Evolutionary conservation across 1,284 basidiomycete genomes (phyloP).

Genomic region (Apiotrichum sp.): DNA sequence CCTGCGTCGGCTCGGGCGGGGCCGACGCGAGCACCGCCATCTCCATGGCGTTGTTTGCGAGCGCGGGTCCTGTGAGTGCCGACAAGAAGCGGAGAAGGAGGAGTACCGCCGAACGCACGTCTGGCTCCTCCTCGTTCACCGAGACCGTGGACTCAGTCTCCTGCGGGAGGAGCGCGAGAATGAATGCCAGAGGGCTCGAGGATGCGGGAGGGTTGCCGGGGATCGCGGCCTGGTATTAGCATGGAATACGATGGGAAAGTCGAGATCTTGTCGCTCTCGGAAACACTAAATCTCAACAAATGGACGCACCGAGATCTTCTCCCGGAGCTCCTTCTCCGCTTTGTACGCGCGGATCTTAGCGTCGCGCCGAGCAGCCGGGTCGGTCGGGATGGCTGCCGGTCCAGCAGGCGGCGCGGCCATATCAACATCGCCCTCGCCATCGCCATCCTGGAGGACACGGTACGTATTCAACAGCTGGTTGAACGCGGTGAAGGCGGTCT

Average conservation of each 20-base stretch:
- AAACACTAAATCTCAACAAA: constrained; percentile 11
- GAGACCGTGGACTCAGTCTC: constrained; percentile 23
- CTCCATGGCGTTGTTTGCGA: constrained; percentile 68
- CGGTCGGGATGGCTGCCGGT: constrained; percentile 46
- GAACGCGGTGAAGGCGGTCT: constrained; percentile 60
- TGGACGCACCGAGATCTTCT: constrained; percentile 58
- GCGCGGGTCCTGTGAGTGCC: constrained; percentile 61
- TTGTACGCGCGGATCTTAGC: constrained; percentile 82
- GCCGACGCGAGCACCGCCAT: constrained; percentile 52
- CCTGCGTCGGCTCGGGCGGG: constrained; percentile 9
- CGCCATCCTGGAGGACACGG: constrained; percentile 51
- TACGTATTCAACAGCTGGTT: constrained; percentile 59
- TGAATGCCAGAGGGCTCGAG: constrained; percentile 27
- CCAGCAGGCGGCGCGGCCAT: constrained; percentile 39
- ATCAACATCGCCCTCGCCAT: too few species aligned
- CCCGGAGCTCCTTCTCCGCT: constrained; percentile 70
- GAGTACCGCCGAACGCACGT: constrained; percentile 62
- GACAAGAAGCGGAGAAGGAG: constrained; percentile 68
- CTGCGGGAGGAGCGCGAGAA: constrained; percentile 28
- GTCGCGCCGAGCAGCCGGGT: constrained; percentile 67
- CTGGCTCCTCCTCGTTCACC: constrained; percentile 51
- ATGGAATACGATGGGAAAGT: neutral
- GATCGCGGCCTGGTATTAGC: constrained; percentile 51
- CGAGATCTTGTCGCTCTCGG: neutral
- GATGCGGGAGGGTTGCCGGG: constrained; percentile 49